Conservation (phyloP, 179 eudicot genomes). For the Dionaea muscipula region DNA sequence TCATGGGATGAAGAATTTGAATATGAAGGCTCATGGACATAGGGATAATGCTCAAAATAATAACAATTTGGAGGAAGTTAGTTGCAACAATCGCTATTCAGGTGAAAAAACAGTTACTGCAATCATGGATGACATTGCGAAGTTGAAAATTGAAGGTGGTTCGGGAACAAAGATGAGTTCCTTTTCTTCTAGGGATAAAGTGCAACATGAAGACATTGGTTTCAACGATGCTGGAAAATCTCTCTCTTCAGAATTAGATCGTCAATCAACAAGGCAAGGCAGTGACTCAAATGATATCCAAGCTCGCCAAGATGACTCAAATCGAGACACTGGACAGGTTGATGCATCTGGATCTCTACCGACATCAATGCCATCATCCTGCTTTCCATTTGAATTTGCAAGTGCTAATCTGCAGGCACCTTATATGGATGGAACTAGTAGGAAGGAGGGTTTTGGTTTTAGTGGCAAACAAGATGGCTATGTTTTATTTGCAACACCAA, state of each 20-base stretch:
- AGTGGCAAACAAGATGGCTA: constrained; percentile 14
- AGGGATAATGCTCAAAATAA: constrained; percentile 10
- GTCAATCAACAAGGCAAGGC: constrained; percentile 9
- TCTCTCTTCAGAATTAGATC: not conserved
- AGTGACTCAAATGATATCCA: constrained; percentile 6
- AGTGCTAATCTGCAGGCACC: constrained; percentile 16
- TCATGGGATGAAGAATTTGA: constrained; percentile 34
- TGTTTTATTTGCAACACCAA: constrained; percentile 24
- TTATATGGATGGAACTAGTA: constrained; percentile 18
- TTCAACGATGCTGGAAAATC: constrained; percentile 5
- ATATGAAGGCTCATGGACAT: constrained; percentile 21
- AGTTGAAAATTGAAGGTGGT: constrained; percentile 24
- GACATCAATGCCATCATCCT: constrained; percentile 13
- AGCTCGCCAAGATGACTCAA: constrained; percentile 1
- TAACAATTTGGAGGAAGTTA: constrained; percentile 7
- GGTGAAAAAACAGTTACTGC: constrained; percentile 15
- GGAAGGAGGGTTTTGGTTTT: constrained; percentile 19
- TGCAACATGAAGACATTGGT: constrained; percentile 4
- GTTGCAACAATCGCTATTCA: constrained; percentile 8
- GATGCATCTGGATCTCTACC: constrained; percentile 6
- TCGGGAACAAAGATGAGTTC: constrained; percentile 10
- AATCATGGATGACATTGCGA: constrained; percentile 31
- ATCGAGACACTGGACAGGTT: constrained; percentile 9
- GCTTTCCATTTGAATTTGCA: constrained; percentile 13
- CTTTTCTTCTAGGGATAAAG: too few relatives aligned